Conservation (phyloP, 306 rosid species). For the Macrotyloma uniflorum region DNA sequence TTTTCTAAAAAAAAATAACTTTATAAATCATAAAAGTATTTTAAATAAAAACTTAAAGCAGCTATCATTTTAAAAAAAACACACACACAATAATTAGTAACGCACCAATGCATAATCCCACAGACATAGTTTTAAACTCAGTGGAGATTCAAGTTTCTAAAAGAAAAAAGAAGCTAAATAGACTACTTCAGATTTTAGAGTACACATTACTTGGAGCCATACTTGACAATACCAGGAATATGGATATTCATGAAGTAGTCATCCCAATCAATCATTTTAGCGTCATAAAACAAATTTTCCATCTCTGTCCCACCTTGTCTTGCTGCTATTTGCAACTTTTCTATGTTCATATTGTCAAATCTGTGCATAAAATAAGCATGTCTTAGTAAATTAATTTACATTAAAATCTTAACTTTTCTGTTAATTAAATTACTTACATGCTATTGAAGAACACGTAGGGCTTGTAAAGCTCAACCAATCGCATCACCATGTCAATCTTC, state of each 20-base stretch:
- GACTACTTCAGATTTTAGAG: too few relatives aligned
- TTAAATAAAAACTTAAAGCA: too few relatives aligned
- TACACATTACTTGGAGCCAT: constrained; percentile 61
- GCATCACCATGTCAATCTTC: constrained; percentile 62
- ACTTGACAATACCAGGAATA: constrained; percentile 66
- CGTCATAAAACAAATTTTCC: constrained; percentile 62
- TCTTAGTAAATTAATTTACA: not conserved
- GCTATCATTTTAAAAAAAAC: too few relatives aligned
- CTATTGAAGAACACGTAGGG: constrained; percentile 80
- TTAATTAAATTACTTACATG: constrained; percentile 51
- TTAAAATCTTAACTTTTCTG: not conserved
- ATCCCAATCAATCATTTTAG: constrained; percentile 66
- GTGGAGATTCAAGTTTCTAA: too few relatives aligned
- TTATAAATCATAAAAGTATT: too few relatives aligned
- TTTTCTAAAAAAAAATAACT: too few relatives aligned
- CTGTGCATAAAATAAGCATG: constrained; percentile 40
- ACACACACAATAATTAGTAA: too few relatives aligned
- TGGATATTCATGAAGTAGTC: constrained; percentile 67
- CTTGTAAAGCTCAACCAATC: constrained; percentile 67
- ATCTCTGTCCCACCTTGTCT: constrained; percentile 48
- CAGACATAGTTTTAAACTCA: too few relatives aligned
- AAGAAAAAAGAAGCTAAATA: too few relatives aligned
- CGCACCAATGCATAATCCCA: too few relatives aligned
- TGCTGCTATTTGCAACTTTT: constrained; percentile 60
- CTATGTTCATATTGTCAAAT: constrained; percentile 69